A percentile compares a stretch with the other conserved stretches of the same genome.
These are phyloP conservation scores for Phyllosticta capitalensis DNA, from an alignment of 2,329 filamentous ascomycete species.

Conservation along the genomic window DNA sequence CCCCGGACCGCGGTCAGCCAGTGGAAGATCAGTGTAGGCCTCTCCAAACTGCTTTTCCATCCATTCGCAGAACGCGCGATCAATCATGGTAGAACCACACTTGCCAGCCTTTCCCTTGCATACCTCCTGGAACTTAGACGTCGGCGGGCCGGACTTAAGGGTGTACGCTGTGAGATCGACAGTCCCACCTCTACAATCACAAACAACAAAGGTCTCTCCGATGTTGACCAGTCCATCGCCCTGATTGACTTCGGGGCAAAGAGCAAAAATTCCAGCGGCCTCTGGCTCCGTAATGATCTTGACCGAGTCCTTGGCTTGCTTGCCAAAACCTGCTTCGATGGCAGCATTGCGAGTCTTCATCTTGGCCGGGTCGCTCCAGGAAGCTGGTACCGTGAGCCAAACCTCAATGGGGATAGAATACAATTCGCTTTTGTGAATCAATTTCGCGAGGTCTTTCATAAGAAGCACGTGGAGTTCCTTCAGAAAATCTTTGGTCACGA, in stretches of 20 bases:
- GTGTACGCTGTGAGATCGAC: conserved; percentile 16
- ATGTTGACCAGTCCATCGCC: conserved; percentile 59
- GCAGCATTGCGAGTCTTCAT: conserved; percentile 90
- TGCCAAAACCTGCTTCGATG: conserved; percentile 91
- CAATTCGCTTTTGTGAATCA: conserved; percentile 94
- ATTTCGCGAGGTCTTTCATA: conserved; percentile 65
- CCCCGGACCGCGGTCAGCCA: conserved; percentile 19
- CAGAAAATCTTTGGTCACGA: conserved; percentile 98
- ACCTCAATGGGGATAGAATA: conserved; percentile 97
- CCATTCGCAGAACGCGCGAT: conserved; percentile 23
- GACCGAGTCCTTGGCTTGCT: conserved; percentile 95
- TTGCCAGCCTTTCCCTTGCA: background rate
- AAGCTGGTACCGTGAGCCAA: conserved; percentile 96
- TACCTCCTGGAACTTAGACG: conserved; percentile 3
- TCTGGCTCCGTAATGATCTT: conserved; percentile 95
- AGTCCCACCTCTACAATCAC: conserved; percentile 66
- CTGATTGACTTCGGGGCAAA: conserved; percentile 1
- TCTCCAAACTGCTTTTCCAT: conserved; percentile 22
- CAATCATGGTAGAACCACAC: conserved; percentile 21
- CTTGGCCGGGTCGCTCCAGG: conserved; percentile 98
- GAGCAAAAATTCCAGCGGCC: conserved; percentile 89
- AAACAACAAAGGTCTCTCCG: conserved; percentile 93
- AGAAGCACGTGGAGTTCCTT: conserved; percentile 96
- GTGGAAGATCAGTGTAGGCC: conserved; percentile 19
- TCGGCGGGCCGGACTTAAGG: background rate